A percentile compares a stretch with the other conserved stretches of the same genome.
These are phyloP conservation scores for Camellia japonica DNA, from an alignment of 148 eudicot species.

Conservation along the genomic window DNA sequence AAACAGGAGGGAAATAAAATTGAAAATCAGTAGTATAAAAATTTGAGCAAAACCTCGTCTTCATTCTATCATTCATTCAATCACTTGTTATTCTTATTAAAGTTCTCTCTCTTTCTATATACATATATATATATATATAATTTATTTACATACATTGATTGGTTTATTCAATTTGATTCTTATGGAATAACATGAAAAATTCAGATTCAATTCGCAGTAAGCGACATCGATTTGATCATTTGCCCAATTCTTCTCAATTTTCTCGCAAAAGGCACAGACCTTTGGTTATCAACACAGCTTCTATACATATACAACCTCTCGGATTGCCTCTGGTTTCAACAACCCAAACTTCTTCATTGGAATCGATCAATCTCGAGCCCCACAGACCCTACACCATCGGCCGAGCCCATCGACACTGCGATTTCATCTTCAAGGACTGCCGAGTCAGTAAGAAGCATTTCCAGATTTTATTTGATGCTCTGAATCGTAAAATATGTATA, in stretches of 20 bases:
- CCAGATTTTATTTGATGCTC: too few species aligned
- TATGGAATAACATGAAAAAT: constrained; percentile 6
- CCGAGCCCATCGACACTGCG: too few species aligned
- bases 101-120: neutral
- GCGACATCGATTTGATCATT: constrained; percentile 18
- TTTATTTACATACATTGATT: too few species aligned
- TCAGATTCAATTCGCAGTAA: constrained; percentile 24
- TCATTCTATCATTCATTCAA: too few species aligned
- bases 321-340: too few species aligned
- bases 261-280: constrained; percentile 25
- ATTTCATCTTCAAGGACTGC: too few species aligned
- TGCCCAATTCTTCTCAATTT: neutral
- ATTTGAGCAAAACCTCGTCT: too few species aligned
- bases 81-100: neutral
- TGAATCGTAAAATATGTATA: too few species aligned
- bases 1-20: neutral
- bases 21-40: neutral
- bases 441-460: too few species aligned
- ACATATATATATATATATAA: neutral
- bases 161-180: constrained; percentile 10
- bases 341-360: too few species aligned
- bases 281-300: constrained; percentile 6
- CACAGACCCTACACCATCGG: too few species aligned
- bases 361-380: too few species aligned
- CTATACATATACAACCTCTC: constrained; percentile 24